Evolutionary conservation across 2,329 filamentous ascomycete species (phyloP).

Genomic region (Colletotrichum sp.): DNA sequence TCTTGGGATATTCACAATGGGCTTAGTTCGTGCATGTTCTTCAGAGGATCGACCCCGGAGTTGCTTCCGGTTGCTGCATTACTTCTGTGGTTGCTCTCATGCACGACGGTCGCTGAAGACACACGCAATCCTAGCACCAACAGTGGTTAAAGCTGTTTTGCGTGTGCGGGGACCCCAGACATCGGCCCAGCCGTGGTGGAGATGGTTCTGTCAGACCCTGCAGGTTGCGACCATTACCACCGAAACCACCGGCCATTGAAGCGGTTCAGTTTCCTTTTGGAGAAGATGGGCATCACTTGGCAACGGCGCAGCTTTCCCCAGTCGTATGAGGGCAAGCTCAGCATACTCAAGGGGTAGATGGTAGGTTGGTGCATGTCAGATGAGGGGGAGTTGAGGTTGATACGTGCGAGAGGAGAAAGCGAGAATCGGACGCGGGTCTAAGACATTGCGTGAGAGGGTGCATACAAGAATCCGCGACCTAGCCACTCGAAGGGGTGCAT

Average conservation of each 20-base stretch:
- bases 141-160: neutral
- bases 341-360: neutral
- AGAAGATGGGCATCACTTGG: neutral
- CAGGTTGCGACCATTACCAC: neutral
- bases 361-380: neutral
- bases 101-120: neutral
- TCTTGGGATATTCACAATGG: neutral
- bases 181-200: neutral
- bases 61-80: neutral
- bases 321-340: neutral
- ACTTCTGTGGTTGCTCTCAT: neutral
- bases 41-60: neutral
- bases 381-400: neutral
- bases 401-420: neutral
- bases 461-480: constrained; percentile 4
- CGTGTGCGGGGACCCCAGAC: neutral
- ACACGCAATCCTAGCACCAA: neutral
- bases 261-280: neutral
- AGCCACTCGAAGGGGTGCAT: neutral
- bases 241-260: neutral
- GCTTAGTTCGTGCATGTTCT: neutral
- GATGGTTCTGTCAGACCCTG: neutral
- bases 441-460: neutral
- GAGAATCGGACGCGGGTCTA: neutral
- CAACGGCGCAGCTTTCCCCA: neutral